Evolutionary conservation across 2,329 filamentous ascomycete species (phyloP).

Genomic region (Exserohilum turcica): DNA sequence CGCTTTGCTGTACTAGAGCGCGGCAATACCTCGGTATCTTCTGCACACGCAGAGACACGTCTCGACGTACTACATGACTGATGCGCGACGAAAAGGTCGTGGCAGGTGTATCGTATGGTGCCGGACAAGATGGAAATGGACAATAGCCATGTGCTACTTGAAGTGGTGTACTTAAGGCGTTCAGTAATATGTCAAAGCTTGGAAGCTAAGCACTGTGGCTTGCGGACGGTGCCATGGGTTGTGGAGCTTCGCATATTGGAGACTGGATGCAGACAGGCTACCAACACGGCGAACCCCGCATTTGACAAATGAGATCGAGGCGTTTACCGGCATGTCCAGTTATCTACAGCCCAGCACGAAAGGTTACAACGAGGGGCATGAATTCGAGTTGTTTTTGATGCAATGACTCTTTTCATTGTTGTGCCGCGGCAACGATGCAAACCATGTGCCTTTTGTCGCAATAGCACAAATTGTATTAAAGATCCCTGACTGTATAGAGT

Average conservation of each 20-base stretch:
- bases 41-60: not conserved
- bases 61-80: not conserved
- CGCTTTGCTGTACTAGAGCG: not conserved
- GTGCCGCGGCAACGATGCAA: not conserved
- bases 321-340: not conserved
- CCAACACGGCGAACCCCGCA: constrained; percentile 3
- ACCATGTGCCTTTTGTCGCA: not conserved
- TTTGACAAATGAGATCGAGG: not conserved
- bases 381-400: not conserved
- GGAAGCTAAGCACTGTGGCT: constrained; percentile 13
- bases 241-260: not conserved
- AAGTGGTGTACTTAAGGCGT: not conserved
- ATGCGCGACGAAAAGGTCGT: constrained; percentile 11
- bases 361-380: not conserved
- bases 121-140: constrained; percentile 9
- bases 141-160: constrained; percentile 22
- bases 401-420: not conserved
- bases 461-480: constrained; percentile 2
- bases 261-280: not conserved
- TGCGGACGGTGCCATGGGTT: not conserved
- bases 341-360: not conserved
- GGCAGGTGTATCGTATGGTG: constrained; percentile 12
- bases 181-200: constrained; percentile 2
- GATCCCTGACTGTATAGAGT: constrained; percentile 3
- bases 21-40: not conserved